Evolutionary conservation across 2,329 filamentous ascomycete species (phyloP).

Genomic region (Emericellopsis atlantica): DNA sequence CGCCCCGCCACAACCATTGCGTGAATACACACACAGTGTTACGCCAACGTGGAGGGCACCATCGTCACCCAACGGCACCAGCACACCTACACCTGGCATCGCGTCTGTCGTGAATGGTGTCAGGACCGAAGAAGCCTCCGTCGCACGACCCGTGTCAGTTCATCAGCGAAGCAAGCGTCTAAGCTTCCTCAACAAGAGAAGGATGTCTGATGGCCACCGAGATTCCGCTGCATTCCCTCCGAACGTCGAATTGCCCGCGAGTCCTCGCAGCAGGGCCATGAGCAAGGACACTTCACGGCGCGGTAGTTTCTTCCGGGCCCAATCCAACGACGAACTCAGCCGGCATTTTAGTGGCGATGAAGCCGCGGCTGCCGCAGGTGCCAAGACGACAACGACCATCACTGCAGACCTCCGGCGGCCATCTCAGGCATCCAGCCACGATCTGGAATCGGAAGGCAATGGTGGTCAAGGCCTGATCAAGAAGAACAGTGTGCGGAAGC

Average conservation of each 20-base stretch:
- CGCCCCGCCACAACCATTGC: conserved; percentile 32
- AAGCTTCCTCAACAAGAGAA: conserved; percentile 44
- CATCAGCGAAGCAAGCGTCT: conserved; percentile 33
- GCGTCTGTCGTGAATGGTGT: conserved; percentile 19
- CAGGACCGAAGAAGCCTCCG: conserved; percentile 28
- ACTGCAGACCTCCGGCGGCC: neutral
- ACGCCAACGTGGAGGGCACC: conserved; percentile 33
- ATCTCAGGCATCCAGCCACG: neutral
- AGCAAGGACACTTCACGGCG: conserved; percentile 6
- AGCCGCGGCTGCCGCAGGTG: neutral
- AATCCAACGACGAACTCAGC: neutral
- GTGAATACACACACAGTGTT: conserved; percentile 28
- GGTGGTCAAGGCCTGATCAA: conserved; percentile 18
- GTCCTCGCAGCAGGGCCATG: neutral
- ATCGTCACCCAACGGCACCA: conserved; percentile 28
- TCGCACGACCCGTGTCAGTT: conserved; percentile 1
- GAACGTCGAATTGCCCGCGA: neutral
- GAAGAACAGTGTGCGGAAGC: conserved; percentile 59
- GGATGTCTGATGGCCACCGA: conserved; percentile 17
- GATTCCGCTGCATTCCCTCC: conserved; percentile 15
- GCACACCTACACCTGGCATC: conserved; percentile 14
- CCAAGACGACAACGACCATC: neutral
- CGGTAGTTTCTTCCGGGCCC: conserved; percentile 3
- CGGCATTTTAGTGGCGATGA: neutral
- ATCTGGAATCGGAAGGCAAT: neutral